A percentile compares a stretch with the other conserved stretches of the same genome.
These are phyloP conservation scores for Monosporozyma solicola DNA, from an alignment of 805 yeast genomes.

Conservation along the genomic window DNA sequence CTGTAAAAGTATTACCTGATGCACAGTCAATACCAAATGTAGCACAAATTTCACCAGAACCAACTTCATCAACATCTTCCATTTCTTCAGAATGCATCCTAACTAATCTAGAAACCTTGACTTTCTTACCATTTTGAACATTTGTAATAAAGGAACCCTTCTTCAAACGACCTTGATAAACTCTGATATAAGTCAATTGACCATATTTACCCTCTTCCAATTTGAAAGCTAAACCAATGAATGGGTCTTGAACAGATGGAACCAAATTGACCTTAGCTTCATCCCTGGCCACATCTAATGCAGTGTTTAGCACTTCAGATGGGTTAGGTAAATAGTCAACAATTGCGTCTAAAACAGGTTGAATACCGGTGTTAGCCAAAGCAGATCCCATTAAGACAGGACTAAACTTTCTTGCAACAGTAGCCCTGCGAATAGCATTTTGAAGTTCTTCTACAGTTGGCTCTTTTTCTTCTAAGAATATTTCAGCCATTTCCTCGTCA, in stretches of 20 bases:
- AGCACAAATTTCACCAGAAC: constrained; percentile 98
- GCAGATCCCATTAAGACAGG: constrained; percentile 99
- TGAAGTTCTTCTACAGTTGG: constrained; percentile 80
- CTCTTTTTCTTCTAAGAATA: constrained; percentile 80
- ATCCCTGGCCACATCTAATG: constrained; percentile 59
- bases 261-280: constrained; percentile 65
- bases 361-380: constrained; percentile 90
- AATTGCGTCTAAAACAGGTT: constrained; percentile 91
- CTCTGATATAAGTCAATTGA: constrained; percentile 92
- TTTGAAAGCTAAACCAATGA: constrained; percentile 97
- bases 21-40: constrained; percentile 98
- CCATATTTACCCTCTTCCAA: constrained; percentile 98
- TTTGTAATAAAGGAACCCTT: constrained; percentile 86
- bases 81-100: constrained; percentile 98
- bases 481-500: constrained; percentile 93
- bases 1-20: constrained; percentile 96
- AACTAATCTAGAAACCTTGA: constrained; percentile 86
- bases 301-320: constrained; percentile 83
- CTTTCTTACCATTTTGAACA: constrained; percentile 85
- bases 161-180: constrained; percentile 89
- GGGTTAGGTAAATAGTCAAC: constrained; percentile 96
- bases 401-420: constrained; percentile 90
- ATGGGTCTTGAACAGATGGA: constrained; percentile 68
- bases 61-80: constrained; percentile 95
- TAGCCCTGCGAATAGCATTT: constrained; percentile 85